A percentile compares a stretch with the other conserved stretches of the same genome.
phyloP scores from a whole-genome alignment of 1,139 yeast species.

The Kurtzmaniella quercitrusa region DNA sequence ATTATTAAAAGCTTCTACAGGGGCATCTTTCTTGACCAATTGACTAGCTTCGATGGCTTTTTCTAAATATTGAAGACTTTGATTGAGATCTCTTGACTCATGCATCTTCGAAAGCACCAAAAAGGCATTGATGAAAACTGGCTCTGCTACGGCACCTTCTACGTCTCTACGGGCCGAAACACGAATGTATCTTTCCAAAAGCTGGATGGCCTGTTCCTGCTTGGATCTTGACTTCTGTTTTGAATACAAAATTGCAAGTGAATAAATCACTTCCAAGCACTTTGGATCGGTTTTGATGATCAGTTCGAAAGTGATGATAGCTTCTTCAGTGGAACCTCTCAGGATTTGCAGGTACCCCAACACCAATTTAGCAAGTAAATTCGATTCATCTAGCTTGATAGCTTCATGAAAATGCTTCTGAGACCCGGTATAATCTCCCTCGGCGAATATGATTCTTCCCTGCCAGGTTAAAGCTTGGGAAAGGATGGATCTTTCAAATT shows the following conservation, averaged over 20 bases:
- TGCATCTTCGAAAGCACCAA: constrained; percentile 63
- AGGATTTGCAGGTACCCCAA: constrained; percentile 81
- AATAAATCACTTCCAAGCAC: constrained; percentile 70
- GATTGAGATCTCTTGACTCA: constrained; percentile 58
- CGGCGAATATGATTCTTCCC: constrained; percentile 68
- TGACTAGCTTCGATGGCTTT: constrained; percentile 54
- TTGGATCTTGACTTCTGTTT: constrained; percentile 35
- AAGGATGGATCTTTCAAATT: constrained; percentile 35
- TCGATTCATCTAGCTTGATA: constrained; percentile 56
- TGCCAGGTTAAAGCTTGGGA: constrained; percentile 88
- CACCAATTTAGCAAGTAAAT: constrained; percentile 71
- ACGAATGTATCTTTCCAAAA: constrained; percentile 69
- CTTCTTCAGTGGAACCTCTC: constrained; percentile 75
- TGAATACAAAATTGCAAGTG: constrained; percentile 71
- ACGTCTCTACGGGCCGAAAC: constrained; percentile 37
- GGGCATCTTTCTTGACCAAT: constrained; percentile 44
- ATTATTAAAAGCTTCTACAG: constrained; percentile 73
- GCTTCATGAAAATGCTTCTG: constrained; percentile 72
- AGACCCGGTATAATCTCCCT: constrained; percentile 60
- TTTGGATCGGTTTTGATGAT: constrained; percentile 64
- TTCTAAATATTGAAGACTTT: constrained; percentile 52
- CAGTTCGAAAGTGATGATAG: constrained; percentile 78
- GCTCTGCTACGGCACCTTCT: constrained; percentile 44
- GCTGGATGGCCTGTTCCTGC: constrained; percentile 52
- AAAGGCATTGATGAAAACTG: constrained; percentile 65